phyloP scores from a whole-genome alignment of 148 eudicot species.

The Diospyros lotus region DNA sequence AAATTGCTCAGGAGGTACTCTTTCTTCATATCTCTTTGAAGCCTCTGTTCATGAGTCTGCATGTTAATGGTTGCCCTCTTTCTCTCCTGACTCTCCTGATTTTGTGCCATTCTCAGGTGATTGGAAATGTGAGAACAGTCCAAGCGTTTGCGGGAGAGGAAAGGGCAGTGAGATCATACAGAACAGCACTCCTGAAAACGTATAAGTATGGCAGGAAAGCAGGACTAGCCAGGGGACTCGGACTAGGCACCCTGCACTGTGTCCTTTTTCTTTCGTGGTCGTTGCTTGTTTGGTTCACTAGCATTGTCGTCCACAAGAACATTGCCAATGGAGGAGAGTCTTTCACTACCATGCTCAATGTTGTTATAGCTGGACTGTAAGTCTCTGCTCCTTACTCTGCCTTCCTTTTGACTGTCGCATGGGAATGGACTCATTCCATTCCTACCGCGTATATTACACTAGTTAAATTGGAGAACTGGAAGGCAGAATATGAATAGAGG shows the following conservation, averaged over 20 bases:
- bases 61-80: neutral
- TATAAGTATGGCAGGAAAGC: constrained; percentile 84
- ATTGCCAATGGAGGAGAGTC: constrained; percentile 92
- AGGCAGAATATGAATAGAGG: neutral
- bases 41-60: neutral
- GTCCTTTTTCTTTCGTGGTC: constrained; percentile 93
- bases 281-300: constrained; percentile 90
- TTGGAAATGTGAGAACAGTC: constrained; percentile 93
- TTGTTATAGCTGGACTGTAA: constrained; percentile 94
- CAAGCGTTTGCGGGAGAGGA: constrained; percentile 98
- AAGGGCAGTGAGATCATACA: constrained; percentile 66
- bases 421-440: neutral
- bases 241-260: constrained; percentile 70
- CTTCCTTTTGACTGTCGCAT: too few relatives aligned
- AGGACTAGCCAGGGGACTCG: constrained; percentile 87
- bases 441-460: too few relatives aligned
- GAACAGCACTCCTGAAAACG: constrained; percentile 52
- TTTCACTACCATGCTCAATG: constrained; percentile 97
- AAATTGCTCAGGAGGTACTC: constrained; percentile 86
- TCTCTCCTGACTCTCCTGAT: neutral
- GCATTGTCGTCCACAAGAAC: constrained; percentile 69
- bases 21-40: neutral
- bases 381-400: constrained; percentile 20
- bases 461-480: neutral
- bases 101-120: constrained; percentile 44